Percentiles rank a stretch among this genome's conserved stretches.
Conservation (phyloP, 2,329 filamentous ascomycete genomes). For the Colletotrichum sp. region DNA sequence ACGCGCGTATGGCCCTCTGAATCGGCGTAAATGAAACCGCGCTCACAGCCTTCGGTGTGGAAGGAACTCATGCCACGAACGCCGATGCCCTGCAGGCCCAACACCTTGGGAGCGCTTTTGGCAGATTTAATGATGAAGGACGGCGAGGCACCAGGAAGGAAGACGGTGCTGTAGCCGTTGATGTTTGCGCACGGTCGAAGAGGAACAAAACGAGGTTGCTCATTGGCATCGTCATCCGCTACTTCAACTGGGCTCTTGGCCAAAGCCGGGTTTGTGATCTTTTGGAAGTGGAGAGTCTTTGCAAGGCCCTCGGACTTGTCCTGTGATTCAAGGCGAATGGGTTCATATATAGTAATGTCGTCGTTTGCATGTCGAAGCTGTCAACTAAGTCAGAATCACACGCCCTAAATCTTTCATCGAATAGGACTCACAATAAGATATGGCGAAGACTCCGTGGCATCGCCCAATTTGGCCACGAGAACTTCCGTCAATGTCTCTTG, state of each 20-base stretch:
- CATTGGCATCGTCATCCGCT: constrained; percentile 55
- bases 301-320: constrained; percentile 49
- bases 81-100: constrained; percentile 72
- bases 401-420: not conserved
- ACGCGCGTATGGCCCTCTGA: constrained; percentile 74
- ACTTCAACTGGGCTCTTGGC: constrained; percentile 61
- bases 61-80: constrained; percentile 78
- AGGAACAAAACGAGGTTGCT: constrained; percentile 53
- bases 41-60: constrained; percentile 77
- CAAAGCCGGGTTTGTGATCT: constrained; percentile 71
- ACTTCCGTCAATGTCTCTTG: constrained; percentile 81
- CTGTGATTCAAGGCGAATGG: constrained; percentile 60
- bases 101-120: constrained; percentile 75
- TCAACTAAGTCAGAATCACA: constrained; percentile 1
- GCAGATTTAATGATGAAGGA: constrained; percentile 84
- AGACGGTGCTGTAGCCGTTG: constrained; percentile 81
- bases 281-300: constrained; percentile 74
- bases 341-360: constrained; percentile 87
- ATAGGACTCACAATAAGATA: constrained; percentile 75
- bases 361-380: constrained; percentile 80
- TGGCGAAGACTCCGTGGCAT: constrained; percentile 71
- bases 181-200: constrained; percentile 68
- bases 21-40: constrained; percentile 85
- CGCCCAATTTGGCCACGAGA: constrained; percentile 84
- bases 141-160: constrained; percentile 80